Conservation (phyloP, 257 asterid genomes). For the Jasminum sambac region DNA sequence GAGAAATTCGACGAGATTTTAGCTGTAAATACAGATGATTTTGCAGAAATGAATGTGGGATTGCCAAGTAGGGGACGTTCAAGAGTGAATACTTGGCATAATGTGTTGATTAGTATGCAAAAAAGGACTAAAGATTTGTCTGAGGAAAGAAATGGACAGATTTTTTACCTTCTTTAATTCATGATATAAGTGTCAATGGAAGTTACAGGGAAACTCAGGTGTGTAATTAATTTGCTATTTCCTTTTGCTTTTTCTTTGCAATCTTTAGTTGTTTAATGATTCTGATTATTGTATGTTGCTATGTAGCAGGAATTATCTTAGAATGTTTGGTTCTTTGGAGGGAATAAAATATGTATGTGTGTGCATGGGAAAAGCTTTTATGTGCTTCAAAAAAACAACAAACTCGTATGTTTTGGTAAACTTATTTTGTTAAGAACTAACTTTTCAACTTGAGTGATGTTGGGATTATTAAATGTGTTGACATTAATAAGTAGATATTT, state of each 20-base stretch:
- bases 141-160: constrained; percentile 30
- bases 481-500: too few relatives aligned
- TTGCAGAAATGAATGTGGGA: constrained; percentile 69
- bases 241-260: neutral
- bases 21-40: constrained; percentile 56
- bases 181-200: constrained; percentile 24
- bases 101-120: constrained; percentile 72
- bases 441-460: too few relatives aligned
- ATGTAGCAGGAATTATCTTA: neutral
- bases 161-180: constrained; percentile 29
- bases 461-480: too few relatives aligned
- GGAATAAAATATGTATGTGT: neutral
- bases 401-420: neutral
- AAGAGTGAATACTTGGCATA: constrained; percentile 85
- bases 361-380: neutral
- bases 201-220: constrained; percentile 41
- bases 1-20: constrained; percentile 62
- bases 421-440: too few relatives aligned
- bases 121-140: constrained; percentile 53
- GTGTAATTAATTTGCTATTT: constrained; percentile 15
- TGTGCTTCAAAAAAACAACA: neutral
- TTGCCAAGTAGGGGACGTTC: constrained; percentile 54
- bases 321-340: neutral
- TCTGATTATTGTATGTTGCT: neutral
- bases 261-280: neutral